Evolutionary conservation across 1,139 yeast genomes (phyloP).

Genomic region (Casaregolazyma lundiana): DNA sequence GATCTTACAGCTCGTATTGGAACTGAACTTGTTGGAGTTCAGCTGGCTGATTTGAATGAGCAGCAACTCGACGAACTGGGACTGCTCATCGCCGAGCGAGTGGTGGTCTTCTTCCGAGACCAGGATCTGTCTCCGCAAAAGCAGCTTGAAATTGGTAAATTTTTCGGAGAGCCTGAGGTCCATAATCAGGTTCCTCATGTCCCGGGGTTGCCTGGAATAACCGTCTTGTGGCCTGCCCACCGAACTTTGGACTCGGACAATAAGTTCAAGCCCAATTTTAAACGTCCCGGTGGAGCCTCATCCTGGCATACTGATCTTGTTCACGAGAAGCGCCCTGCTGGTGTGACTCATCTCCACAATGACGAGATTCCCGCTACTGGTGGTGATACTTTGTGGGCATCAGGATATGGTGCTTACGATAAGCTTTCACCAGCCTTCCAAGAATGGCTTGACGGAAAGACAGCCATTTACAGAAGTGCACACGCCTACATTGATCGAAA

Average conservation of each 20-base stretch:
- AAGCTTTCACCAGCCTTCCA: conserved; percentile 48
- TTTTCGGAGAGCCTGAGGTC: conserved; percentile 45
- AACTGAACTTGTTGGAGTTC: conserved; percentile 58
- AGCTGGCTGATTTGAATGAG: conserved; percentile 49
- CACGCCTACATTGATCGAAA: conserved; percentile 40
- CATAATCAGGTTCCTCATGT: conserved; percentile 46
- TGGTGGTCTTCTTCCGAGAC: conserved; percentile 52
- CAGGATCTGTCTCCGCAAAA: conserved; percentile 39
- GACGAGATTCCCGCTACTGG: conserved; percentile 45
- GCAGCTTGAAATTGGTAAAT: conserved; percentile 43
- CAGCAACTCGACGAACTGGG: conserved; percentile 58
- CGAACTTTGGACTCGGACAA: conserved; percentile 18
- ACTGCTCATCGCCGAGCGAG: conserved; percentile 57
- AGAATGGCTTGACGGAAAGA: conserved; percentile 45
- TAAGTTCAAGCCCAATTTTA: conserved; percentile 19
- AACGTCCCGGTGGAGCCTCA: conserved; percentile 26
- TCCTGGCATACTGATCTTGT: conserved; percentile 48
- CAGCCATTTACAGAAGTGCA: conserved; percentile 44
- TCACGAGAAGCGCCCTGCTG: conserved; percentile 47
- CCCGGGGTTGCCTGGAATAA: conserved; percentile 43
- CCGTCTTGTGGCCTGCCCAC: conserved; percentile 52
- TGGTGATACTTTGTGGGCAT: conserved; percentile 49
- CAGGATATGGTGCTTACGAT: conserved; percentile 50
- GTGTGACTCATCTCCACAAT: conserved; percentile 44
- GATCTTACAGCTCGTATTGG: conserved; percentile 49